Evolutionary conservation across 169 alveolate genomes (phyloP), one percentile per base, ranked within the genome.

Genomic region (Perkinsus olseni): DNA sequence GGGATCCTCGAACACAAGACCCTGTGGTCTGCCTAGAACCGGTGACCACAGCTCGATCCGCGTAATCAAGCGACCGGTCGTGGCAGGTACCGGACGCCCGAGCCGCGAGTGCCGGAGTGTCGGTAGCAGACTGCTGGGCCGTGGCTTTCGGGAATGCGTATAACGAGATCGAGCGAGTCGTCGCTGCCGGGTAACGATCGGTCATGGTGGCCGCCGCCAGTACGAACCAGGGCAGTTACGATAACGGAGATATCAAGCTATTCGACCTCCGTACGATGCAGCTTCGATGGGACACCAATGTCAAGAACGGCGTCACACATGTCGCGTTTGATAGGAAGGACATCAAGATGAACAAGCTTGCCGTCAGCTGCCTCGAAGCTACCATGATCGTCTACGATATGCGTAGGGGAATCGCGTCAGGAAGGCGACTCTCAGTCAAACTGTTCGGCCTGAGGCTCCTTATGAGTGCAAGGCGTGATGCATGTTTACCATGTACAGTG

Each of bases 101-200:
- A 62, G 82, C 82, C 17, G 82, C 82, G 31, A 62, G 82, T 28
- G 98, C 96, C 38, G 97, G 96, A 91, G 96, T 97, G 92, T 96
- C 96, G 31, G 99, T 95, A 1, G 96, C 99, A 6, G 99, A 98
- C 94, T 98, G 99, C 95, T 98, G 99, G 99, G 96, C 98, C 8
- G 99, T 98, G 38, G 96, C 98, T 38, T 98, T 97, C 93, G 99
- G 99, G 24, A 97, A 97, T 93, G 82, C 96, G 74, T 96, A 97
- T 96, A 97, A 97, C 95, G 96, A 96, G 92, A 96, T 95, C 93
- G 98, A 97, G 95, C 96, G 99, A 92, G 95, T 96, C 82, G 93
- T 98, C 1, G 91, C 93, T 13, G 93, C 95, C 28, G 97, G 97
- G 38, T 62, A 28, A 24, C 50, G 11, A 40, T 40, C 3, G 50